Evolutionary conservation across 495 filamentous ascomycete species (phyloP), one percentile per base, ranked within the genome.

Genomic region (Podospora pseudopauciseta): DNA sequence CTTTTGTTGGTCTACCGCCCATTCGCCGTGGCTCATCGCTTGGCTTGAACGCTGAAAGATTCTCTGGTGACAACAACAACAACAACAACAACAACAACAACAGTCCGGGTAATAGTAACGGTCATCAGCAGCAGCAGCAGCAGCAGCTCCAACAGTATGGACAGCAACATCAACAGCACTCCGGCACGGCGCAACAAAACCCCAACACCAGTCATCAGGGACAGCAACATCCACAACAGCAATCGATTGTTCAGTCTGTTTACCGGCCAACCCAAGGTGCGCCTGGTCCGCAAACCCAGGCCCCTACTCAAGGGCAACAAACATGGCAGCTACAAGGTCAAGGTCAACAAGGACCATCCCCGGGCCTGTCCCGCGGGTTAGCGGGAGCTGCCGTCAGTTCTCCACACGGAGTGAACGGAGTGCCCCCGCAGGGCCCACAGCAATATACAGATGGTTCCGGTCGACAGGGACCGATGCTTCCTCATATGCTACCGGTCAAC

Each of bases 1-100:
- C 81, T 2, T 82, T 81, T 55, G 75, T 78, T 53, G 81, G 81
- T 13, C 72, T 86, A 54, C 85, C 85, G 16, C 83, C 84, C 15
- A 84, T 87, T 67, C 80, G 84, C 58, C 80, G 84, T 16, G 79
- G 78, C 62, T 65, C 84, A 7, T 71, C 78, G 63, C 70, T 81
- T 54, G 67, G 69, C 27, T 62, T 76, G 23, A 69, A 65, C 27
- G 63, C 69, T 15, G 69, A 71, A 19, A 63, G 65, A n/a, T 70
- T 68, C 44, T 67, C 63, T 68, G 77, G 68, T 62, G 66, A 34
- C 34, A 60, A 66, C 13, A 63, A 58, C 53, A 61, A 23, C 23
- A 23, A 23, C 20, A 23, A 20, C 20, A 19, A 19, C 19, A 19
- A 23, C 20, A 23, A 23, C 23, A 23, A 23, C 13, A 63, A 58